Evolutionary conservation across 208 protist species (phyloP).

Genomic region (Acanthamoeba royreba): DNA sequence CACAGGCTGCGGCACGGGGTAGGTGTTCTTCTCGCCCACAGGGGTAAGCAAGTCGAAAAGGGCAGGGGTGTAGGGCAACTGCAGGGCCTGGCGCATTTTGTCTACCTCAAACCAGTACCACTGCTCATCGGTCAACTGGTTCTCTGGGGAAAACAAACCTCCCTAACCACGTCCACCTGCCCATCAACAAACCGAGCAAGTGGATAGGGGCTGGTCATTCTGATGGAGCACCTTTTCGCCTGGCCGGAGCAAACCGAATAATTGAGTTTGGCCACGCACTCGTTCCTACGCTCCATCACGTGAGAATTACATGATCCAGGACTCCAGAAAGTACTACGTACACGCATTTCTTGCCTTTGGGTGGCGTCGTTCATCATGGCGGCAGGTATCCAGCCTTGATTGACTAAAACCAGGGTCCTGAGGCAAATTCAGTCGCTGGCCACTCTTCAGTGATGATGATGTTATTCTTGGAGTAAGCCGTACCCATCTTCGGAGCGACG

Average conservation of each 20-base stretch:
- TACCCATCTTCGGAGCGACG: neutral
- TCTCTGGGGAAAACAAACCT: neutral
- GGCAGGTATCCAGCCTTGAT: neutral
- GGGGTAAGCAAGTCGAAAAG: neutral
- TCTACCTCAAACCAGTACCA: conserved; percentile 15
- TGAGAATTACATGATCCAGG: neutral
- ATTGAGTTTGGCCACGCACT: neutral
- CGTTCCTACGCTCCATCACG: neutral
- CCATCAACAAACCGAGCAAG: neutral
- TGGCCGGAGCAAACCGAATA: neutral
- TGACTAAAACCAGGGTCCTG: neutral
- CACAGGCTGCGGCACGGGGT: neutral
- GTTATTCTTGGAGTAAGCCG: neutral
- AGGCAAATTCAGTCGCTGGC: neutral
- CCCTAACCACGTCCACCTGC: neutral
- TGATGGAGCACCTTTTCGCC: neutral
- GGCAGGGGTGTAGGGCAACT: neutral
- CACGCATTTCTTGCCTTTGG: neutral
- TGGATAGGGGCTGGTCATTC: neutral
- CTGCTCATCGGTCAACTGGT: neutral
- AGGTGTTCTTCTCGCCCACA: neutral
- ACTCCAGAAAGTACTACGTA: neutral
- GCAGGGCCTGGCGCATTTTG: neutral
- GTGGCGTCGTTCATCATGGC: neutral
- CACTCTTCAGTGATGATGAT: neutral